phyloP scores from a whole-genome alignment of 306 rosid species.

The Rosa lucieae region DNA sequence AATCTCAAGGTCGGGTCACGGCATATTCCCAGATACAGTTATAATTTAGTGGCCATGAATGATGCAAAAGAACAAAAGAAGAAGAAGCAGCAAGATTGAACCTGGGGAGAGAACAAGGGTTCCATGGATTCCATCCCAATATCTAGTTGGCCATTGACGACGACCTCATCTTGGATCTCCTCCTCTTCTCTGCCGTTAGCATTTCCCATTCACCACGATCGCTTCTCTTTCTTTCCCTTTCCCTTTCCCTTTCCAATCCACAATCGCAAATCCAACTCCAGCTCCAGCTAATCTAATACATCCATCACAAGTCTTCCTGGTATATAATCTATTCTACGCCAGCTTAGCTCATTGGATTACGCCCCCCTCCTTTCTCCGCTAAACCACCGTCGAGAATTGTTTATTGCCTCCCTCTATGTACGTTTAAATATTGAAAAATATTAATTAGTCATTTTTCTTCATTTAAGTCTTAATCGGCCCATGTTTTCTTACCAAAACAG shows the following conservation, averaged over 20 bases:
- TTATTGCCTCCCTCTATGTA: no score
- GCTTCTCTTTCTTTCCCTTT: background rate
- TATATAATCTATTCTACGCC: no score
- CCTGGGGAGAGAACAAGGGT: constrained; percentile 88
- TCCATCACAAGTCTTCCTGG: no score
- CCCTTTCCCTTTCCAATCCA: background rate
- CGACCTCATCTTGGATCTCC: constrained; percentile 4
- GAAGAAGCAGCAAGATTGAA: background rate
- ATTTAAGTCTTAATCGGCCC: no score
- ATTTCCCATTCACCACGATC: constrained; percentile 22
- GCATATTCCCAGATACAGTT: no score
- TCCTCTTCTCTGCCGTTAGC: constrained; percentile 33
- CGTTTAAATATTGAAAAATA: no score
- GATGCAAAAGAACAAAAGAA: background rate
- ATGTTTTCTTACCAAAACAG: no score
- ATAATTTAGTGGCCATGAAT: background rate
- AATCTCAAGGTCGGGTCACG: background rate
- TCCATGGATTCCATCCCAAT: constrained; percentile 58
- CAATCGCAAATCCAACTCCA: background rate
- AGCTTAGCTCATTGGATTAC: no score
- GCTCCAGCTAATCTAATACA: no score
- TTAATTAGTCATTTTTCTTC: no score
- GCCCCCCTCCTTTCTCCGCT: no score
- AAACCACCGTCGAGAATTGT: no score
- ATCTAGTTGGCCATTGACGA: constrained; percentile 20